Evolutionary conservation across 2,329 filamentous ascomycete species (phyloP).

Genomic region (Rachicladosporium sp.): DNA sequence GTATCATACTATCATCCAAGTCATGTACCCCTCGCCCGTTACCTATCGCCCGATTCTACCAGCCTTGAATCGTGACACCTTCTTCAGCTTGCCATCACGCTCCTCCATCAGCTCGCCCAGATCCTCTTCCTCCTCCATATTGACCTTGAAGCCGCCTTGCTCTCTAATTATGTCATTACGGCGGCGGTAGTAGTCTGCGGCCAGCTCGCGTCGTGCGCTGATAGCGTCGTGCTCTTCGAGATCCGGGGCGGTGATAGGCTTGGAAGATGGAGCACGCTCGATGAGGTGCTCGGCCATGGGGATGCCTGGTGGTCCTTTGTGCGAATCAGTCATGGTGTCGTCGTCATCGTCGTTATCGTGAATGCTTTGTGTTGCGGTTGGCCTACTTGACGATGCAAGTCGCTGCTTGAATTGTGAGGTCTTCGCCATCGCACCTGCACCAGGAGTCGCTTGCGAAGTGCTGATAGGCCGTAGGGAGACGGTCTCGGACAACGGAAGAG

Average conservation of each 20-base stretch:
- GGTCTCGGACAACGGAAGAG: slow-evolving; percentile 26
- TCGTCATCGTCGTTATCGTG: slow-evolving; percentile 5
- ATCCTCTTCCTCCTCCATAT: slow-evolving; percentile 48
- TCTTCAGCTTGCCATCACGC: slow-evolving; percentile 25
- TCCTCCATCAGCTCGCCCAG: slow-evolving; percentile 47
- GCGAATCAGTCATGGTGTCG: slow-evolving; percentile 8
- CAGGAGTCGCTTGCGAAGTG: slow-evolving; percentile 5
- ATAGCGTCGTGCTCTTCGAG: slow-evolving; percentile 42
- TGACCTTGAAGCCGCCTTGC: slow-evolving; percentile 64
- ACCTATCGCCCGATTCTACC: slow-evolving; percentile 19
- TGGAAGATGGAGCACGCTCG: slow-evolving; percentile 33
- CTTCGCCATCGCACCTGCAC: slow-evolving; percentile 20
- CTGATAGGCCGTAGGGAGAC: slow-evolving; percentile 30
- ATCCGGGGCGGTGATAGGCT: slow-evolving; percentile 13
- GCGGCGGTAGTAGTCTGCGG: slow-evolving; percentile 68
- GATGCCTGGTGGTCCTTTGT: slow-evolving; percentile 14
- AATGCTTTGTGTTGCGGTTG: background rate
- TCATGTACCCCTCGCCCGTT: slow-evolving; percentile 4
- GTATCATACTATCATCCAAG: no score
- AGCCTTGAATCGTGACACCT: slow-evolving; percentile 27
- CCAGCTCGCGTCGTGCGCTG: slow-evolving; percentile 63
- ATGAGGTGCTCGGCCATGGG: slow-evolving; percentile 39
- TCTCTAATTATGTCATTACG: slow-evolving; percentile 73
- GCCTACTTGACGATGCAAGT: slow-evolving; percentile 2
- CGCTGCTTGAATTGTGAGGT: slow-evolving; percentile 30